A percentile compares a stretch with the other conserved stretches of the same genome.
phyloP scores from a whole-genome alignment of 164 flowering plant genomes.

The Vitis rupestris region DNA sequence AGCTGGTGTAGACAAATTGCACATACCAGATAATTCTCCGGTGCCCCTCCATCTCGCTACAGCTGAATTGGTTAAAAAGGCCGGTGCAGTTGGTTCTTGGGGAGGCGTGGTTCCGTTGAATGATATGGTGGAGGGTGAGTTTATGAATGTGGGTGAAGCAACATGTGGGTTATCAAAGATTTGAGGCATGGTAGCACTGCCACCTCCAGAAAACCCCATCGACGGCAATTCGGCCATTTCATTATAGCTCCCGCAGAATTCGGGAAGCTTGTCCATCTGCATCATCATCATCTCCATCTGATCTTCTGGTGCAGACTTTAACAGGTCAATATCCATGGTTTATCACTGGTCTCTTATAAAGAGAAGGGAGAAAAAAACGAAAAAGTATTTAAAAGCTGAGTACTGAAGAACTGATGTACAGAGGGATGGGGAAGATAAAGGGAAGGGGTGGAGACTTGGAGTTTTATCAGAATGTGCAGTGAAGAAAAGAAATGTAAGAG shows the following conservation, averaged over 20 bases:
- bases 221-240: constrained; percentile 12
- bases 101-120: constrained; percentile 12
- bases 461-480: constrained; percentile 50
- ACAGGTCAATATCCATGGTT: constrained; percentile 30
- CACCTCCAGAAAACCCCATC: constrained; percentile 23
- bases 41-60: not conserved
- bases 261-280: constrained; percentile 59
- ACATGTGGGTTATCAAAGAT: constrained; percentile 13
- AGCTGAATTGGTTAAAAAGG: not conserved
- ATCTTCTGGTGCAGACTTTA: constrained; percentile 35
- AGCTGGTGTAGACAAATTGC: no score
- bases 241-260: constrained; percentile 20
- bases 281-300: constrained; percentile 61
- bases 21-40: no score
- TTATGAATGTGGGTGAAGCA: not conserved
- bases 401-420: constrained; percentile 21
- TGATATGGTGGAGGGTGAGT: constrained; percentile 16
- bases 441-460: constrained; percentile 27
- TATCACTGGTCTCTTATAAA: not conserved
- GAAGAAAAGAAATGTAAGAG: constrained; percentile 20
- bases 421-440: constrained; percentile 40
- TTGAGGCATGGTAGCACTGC: not conserved
- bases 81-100: constrained; percentile 19
- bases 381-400: constrained; percentile 27
- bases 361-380: constrained; percentile 5